phyloP scores from a whole-genome alignment of 2,329 filamentous ascomycete species.

The Colletotrichum paranaense region DNA sequence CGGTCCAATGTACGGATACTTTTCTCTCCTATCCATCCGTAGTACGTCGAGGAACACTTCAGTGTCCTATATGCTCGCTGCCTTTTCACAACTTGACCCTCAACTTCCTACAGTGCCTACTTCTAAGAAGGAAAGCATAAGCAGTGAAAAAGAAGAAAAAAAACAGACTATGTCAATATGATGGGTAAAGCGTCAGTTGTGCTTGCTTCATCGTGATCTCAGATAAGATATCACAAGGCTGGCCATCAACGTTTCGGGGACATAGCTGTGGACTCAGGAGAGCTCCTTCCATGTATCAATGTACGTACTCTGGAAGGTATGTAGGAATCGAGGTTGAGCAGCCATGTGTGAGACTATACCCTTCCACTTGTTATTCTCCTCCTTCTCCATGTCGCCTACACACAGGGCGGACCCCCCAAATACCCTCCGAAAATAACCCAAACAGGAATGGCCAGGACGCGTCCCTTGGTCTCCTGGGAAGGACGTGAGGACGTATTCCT shows the following conservation, averaged over 20 bases:
- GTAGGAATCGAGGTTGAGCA: not conserved
- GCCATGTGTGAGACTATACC: constrained; percentile 1
- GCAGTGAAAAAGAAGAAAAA: too few species aligned
- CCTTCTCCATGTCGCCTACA: not conserved
- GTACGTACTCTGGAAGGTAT: not conserved
- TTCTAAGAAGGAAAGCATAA: too few species aligned
- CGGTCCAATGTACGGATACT: not conserved
- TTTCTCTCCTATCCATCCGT: too few species aligned
- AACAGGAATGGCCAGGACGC: constrained; percentile 25
- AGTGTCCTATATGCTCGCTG: not conserved
- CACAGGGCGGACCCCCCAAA: constrained; percentile 16
- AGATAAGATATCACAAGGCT: not conserved
- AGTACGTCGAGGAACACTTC: not conserved
- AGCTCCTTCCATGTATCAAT: not conserved
- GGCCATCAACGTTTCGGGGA: not conserved
- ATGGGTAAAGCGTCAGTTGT: not conserved
- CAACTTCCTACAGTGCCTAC: too few species aligned
- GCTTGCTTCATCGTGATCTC: not conserved
- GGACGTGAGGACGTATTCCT: constrained; percentile 6
- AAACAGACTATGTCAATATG: not conserved
- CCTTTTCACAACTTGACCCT: not conserved
- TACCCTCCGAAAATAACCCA: not conserved
- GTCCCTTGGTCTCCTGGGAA: constrained; percentile 20
- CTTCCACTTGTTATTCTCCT: not conserved
- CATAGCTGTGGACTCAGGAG: not conserved